Base-by-base conservation (phyloP, 2,329 filamentous ascomycete genomes). In the Arachnomyces sp. region DNA sequence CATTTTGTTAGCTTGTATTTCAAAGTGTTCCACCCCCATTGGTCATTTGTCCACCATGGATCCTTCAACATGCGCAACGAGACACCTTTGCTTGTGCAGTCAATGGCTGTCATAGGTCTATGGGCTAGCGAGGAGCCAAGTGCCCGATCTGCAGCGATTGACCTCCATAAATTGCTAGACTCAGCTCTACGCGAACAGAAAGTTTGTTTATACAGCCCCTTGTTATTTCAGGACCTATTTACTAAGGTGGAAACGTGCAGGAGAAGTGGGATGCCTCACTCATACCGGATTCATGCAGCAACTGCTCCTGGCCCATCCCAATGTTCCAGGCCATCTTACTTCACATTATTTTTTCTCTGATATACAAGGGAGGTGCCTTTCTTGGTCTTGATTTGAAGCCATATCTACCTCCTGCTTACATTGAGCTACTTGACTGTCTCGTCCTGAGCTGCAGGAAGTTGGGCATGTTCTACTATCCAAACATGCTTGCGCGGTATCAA, bases 251-350 rank as follows among this genome's bases (percentile, higher is more conserved):
- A 12, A 25, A 8, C 13, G 14, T 18, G 31, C 32, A 43, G 44
- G 28, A 34, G 9, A 40, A 30, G 4, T 43, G 40, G 40, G 14
- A 37, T 31, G 35, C 28, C 11, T 30, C 36, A 29, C 11, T 31
- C 28, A 16, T 13, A 16, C 14, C 52, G 21, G 21, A 25, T 5
- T 5, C 21, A 25, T 25, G 5, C 21, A 9, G 21, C 9, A 5
- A 42, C n/a, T 31, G 34, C 14, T 32, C 28, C 12, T 60, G 55
- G 52, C 58, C 57, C n/a, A 49, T 61, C 7, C 40, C 57, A 2
- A 57, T 48, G 6, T 61, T 59, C 15, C 57, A 61, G 45, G 53
- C 54, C 11, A 55, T 61, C 17, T 36, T 61, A 12, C 39, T 61
- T 1, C 52, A 60, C 38, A 45, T 56, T 6, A 54, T 61, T 11